Percentiles rank a stretch among this genome's conserved stretches.
Conservation (phyloP, 495 filamentous ascomycete genomes). For the Aspergillus conjunctus region DNA sequence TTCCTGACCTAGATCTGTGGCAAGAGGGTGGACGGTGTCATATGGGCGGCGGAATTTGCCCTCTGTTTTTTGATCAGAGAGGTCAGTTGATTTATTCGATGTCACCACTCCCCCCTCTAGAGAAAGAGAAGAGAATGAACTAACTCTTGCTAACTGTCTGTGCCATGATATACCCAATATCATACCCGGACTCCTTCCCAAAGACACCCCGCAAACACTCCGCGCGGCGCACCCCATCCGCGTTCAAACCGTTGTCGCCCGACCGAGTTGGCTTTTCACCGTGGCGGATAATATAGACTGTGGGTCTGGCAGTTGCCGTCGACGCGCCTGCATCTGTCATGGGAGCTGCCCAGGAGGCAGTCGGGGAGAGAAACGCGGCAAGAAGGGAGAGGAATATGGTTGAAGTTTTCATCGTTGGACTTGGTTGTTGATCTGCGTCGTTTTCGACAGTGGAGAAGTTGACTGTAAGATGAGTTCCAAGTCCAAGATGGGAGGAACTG, state of each 20-base stretch:
- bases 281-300: constrained; percentile 56
- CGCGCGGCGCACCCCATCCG: constrained; percentile 46
- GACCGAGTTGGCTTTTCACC: constrained; percentile 51
- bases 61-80: constrained; percentile 29
- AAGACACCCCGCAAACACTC: constrained; percentile 51
- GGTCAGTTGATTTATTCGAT: too few species aligned
- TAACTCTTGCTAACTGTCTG: constrained; percentile 35
- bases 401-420: neutral
- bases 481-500: neutral
- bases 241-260: constrained; percentile 41
- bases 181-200: constrained; percentile 41
- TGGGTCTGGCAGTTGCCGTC: constrained; percentile 17
- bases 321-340: too few species aligned
- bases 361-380: too few species aligned
- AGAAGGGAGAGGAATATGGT: neutral
- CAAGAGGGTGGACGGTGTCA: constrained; percentile 51
- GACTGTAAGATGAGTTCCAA: neutral
- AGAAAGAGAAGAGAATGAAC: constrained; percentile 14
- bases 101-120: too few species aligned
- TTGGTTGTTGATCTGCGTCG: neutral
- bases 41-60: constrained; percentile 49
- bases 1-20: constrained; percentile 46
- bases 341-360: neutral
- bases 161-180: constrained; percentile 53
- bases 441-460: neutral